phyloP scores from a whole-genome alignment of 1,284 basidiomycete genomes.

The Phellinidium pouzarii region DNA sequence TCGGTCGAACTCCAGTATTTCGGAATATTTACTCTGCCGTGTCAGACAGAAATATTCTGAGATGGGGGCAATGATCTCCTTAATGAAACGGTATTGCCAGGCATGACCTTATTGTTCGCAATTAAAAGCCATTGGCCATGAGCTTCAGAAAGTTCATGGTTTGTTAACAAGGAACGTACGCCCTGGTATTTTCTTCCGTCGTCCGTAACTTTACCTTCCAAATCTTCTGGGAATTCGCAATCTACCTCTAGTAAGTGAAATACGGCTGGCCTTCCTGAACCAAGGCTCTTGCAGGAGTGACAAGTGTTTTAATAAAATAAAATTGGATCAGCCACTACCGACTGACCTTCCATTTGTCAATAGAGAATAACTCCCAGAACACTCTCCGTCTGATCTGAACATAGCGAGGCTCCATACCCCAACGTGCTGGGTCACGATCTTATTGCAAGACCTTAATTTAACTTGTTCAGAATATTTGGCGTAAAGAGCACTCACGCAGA shows the following conservation, averaged over 20 bases:
- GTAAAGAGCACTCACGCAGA: conserved; percentile 41
- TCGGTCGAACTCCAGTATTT: conserved; percentile 17
- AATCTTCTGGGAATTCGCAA: conserved; percentile 13
- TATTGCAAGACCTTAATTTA: background rate
- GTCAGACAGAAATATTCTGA: conserved; percentile 7
- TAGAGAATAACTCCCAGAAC: conserved; percentile 25
- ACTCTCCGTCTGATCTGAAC: conserved; percentile 23
- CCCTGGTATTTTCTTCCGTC: background rate
- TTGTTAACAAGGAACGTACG: conserved; percentile 1
- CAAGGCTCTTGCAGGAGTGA: conserved; percentile 1
- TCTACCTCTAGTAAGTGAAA: conserved; percentile 13
- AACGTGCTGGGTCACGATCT: conserved; percentile 27
- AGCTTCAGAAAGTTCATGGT: background rate
- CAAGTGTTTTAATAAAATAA: background rate
- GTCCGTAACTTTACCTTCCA: background rate
- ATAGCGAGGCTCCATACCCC: conserved; percentile 22
- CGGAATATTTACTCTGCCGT: conserved; percentile 15
- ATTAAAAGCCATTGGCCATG: too few species aligned
- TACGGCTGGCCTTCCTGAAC: conserved; percentile 11
- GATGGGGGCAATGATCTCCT: conserved; percentile 5
- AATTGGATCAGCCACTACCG: background rate
- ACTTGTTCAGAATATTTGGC: background rate
- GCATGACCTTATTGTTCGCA: background rate
- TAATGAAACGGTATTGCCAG: conserved; percentile 13
- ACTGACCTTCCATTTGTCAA: conserved; percentile 17